Evolutionary conservation across 371 early-diverging fungal species (phyloP).

Genomic region (Amoeboaphelidium protococcarum): DNA sequence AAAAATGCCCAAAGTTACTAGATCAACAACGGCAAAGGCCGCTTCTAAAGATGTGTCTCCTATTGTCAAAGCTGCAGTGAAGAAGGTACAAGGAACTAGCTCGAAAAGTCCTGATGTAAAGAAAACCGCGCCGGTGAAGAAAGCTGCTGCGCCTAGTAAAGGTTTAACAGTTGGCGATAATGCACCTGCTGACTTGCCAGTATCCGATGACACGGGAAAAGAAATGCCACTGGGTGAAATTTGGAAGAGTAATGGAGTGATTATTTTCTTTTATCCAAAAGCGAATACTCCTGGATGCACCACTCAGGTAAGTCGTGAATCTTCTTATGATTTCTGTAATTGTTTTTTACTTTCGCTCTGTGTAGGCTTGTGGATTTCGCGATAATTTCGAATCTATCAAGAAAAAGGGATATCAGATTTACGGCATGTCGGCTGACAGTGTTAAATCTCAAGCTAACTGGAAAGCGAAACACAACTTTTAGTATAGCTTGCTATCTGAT

Average conservation of each 20-base stretch:
- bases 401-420: constrained; percentile 8
- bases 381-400: constrained; percentile 6
- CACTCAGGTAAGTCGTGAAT: too few species aligned
- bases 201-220: constrained; percentile 3
- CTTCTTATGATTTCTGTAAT: too few species aligned
- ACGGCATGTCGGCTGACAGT: constrained; percentile 9
- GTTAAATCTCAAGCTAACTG: constrained; percentile 2
- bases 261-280: constrained; percentile 15
- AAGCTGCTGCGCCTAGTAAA: neutral
- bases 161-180: neutral
- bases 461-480: constrained; percentile 1
- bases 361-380: constrained; percentile 10
- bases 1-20: too few species aligned
- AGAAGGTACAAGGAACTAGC: too few species aligned
- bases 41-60: too few species aligned
- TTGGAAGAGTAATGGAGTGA: constrained; percentile 5
- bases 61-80: too few species aligned
- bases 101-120: too few species aligned
- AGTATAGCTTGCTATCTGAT: constrained; percentile 1
- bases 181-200: neutral
- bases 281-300: constrained; percentile 17
- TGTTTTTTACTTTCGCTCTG: too few species aligned
- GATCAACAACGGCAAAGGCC: too few species aligned
- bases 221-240: constrained; percentile 3
- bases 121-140: neutral